Percentiles rank a stretch among this genome's conserved stretches.
phyloP scores from a whole-genome alignment of 805 yeast species.

The Saccharomyces eubayanus region DNA sequence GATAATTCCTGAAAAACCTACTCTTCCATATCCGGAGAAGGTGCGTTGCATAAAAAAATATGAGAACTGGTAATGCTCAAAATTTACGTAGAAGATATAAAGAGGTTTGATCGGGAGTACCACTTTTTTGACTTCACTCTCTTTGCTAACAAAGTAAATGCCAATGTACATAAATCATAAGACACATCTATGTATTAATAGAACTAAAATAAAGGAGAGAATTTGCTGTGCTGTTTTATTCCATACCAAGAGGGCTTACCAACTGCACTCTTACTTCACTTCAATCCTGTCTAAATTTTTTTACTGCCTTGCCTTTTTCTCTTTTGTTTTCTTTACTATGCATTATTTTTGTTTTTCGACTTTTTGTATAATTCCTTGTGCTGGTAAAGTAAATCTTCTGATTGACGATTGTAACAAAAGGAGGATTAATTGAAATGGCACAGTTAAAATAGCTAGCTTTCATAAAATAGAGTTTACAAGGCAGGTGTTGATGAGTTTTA shows the following conservation, averaged over 20 bases:
- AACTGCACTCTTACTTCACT: neutral
- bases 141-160: neutral
- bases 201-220: neutral
- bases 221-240: neutral
- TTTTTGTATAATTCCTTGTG: no score
- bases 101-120: neutral
- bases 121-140: neutral
- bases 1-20: constrained; percentile 57
- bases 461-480: no score
- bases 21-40: constrained; percentile 56
- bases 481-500: constrained; percentile 11
- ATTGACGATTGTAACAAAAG: no score
- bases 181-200: neutral
- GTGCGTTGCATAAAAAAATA: constrained; percentile 46
- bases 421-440: neutral
- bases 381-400: no score
- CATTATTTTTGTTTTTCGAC: no score
- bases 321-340: no score
- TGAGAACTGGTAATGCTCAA: constrained; percentile 24
- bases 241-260: neutral
- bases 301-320: no score
- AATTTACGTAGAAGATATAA: no score
- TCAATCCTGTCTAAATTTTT: no score
- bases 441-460: neutral
- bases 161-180: neutral